Conservation (phyloP, 1,139 yeast genomes). For the Eremothecium coryli region DNA sequence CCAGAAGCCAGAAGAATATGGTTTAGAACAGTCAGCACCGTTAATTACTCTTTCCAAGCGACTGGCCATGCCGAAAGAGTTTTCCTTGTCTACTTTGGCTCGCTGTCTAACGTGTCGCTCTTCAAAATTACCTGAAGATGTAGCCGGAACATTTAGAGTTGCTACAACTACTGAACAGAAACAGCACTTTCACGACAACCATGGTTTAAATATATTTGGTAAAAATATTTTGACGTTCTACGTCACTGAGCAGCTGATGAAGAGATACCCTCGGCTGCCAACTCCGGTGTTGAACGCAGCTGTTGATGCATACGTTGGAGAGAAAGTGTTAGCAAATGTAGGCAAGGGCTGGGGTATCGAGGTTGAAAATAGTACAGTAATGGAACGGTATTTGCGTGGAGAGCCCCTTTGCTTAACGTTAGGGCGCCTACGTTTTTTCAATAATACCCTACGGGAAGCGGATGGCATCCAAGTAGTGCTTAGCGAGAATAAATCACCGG, state of each 20-base stretch:
- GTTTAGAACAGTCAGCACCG: conserved; percentile 54
- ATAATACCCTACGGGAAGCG: conserved; percentile 21
- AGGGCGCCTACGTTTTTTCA: conserved; percentile 53
- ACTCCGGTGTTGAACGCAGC: conserved; percentile 66
- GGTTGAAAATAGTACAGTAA: conserved; percentile 52
- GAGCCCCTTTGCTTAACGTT: conserved; percentile 56
- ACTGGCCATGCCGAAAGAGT: conserved; percentile 48
- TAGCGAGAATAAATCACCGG: conserved; percentile 19
- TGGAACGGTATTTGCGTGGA: conserved; percentile 60
- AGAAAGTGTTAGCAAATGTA: conserved; percentile 50
- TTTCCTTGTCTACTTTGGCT: conserved; percentile 61
- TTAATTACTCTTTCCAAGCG: conserved; percentile 76
- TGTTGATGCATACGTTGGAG: conserved; percentile 63
- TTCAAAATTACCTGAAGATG: conserved; percentile 28
- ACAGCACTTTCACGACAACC: conserved; percentile 58
- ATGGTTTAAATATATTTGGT: conserved; percentile 76
- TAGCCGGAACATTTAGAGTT: conserved; percentile 22
- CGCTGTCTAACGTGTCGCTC: conserved; percentile 59
- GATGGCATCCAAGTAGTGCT: conserved; percentile 27
- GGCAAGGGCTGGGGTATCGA: conserved; percentile 87
- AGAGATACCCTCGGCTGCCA: conserved; percentile 85
- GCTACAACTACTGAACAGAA: conserved; percentile 24
- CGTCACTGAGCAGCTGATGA: conserved; percentile 61
- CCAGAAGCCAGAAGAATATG: conserved; percentile 34
- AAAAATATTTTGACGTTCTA: conserved; percentile 67